Evolutionary conservation across 495 filamentous ascomycete genomes (phyloP).

Genomic region (Tuber borchii): DNA sequence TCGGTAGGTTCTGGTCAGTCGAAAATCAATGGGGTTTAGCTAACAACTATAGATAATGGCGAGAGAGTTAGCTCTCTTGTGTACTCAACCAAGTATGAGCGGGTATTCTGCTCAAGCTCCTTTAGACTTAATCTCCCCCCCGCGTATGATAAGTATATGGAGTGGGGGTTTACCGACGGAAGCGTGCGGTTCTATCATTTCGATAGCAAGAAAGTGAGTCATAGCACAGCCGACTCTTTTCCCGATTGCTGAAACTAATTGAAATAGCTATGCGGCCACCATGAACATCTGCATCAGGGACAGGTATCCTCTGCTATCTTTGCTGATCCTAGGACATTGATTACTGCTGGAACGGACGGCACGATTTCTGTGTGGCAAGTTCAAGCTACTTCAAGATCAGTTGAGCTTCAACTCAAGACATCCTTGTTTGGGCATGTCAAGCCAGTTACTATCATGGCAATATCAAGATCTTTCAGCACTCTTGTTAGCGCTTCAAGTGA

Average conservation of each 20-base stretch:
- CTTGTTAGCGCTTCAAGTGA: constrained; percentile 74
- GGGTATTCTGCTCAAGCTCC: constrained; percentile 73
- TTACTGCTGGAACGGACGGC: constrained; percentile 87
- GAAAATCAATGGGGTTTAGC: constrained; percentile 11
- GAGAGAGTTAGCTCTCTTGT: constrained; percentile 74
- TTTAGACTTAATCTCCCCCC: constrained; percentile 83
- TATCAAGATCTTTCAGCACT: constrained; percentile 78
- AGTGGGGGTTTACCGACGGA: constrained; percentile 93
- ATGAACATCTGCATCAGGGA: constrained; percentile 86
- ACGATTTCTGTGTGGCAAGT: constrained; percentile 76
- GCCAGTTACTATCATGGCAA: constrained; percentile 71
- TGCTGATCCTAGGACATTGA: constrained; percentile 79
- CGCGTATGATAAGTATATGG: constrained; percentile 78
- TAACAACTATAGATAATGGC: constrained; percentile 54
- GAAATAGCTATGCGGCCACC: constrained; percentile 59
- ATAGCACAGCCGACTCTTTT: neutral
- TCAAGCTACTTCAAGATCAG: constrained; percentile 54
- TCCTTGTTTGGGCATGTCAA: constrained; percentile 84
- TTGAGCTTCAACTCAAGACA: constrained; percentile 73
- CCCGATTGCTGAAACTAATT: constrained; percentile 23
- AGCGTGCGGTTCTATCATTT: constrained; percentile 81
- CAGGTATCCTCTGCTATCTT: constrained; percentile 75
- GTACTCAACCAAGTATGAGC: constrained; percentile 72
- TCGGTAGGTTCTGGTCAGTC: constrained; percentile 6
- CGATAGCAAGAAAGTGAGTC: constrained; percentile 60